Evolutionary conservation across 192 early-diverging fungal genomes (phyloP), one percentile per base, ranked within the genome.

Genomic region (Coemansia erecta): DNA sequence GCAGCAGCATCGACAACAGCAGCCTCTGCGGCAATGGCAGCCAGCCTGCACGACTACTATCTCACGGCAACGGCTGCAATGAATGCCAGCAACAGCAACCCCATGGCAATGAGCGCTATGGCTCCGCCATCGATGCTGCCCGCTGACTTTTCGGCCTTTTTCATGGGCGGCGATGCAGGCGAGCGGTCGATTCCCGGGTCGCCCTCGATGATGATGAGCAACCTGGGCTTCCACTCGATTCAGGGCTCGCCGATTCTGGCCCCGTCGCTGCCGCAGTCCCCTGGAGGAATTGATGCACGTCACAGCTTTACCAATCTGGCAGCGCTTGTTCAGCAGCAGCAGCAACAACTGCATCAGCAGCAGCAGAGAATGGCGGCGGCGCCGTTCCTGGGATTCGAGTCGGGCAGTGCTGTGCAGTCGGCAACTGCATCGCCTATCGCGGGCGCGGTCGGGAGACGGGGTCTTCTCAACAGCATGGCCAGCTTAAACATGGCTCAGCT

Each of bases 171-270:
- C 3, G 44, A 26, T 6, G 50, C 56, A 2, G 56, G 54, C 19
- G 51, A 64, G n/a, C 55, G 58, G 53, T 77, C 74, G 14, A 77
- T 68, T 1, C 74, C 74, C 0, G 69, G 68, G 5, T 77, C 74
- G 26, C 74, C 74, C 7, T 39, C 64, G 2, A 35, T 44, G n/a
- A 68, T 71, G 31, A 26, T 28, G 12, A 48, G 64, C 4, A 49
- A 60, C 1, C 50, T 77, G 39, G 74, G 74, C 8, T 77, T 77
- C 43, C 53, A 68, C 33, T 77, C 74, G 0, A 64, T 77, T 37
- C 60, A 68, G 19, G 58, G 68, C 18, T 77, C 74, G 47, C 74
- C 74, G 15, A 51, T 44, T 1, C 53, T 71, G 37, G 62, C 49
- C 15, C 63, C 63, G 4, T 64, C 55, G 13, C 40, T 64, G 55